phyloP scores from a whole-genome alignment of 805 yeast genomes.

The Vanderwaltozyma verrucispora region DNA sequence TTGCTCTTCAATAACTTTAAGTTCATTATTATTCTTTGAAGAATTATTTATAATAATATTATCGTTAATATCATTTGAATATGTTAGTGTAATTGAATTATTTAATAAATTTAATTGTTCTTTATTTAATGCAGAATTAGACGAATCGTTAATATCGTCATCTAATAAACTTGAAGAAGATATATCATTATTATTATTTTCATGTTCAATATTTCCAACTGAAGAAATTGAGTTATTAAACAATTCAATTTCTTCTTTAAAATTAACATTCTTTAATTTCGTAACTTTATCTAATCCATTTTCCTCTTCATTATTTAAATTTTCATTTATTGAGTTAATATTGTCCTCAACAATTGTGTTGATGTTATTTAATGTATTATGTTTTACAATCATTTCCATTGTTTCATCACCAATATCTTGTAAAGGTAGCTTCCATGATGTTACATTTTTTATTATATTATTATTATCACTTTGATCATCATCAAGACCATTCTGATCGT shows the following conservation, averaged over 20 bases:
- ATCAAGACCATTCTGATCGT: background rate
- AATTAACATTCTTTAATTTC: constrained; percentile 1
- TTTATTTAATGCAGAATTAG: background rate
- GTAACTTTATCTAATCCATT: background rate
- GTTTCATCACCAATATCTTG: constrained; percentile 27
- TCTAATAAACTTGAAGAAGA: too few relatives aligned
- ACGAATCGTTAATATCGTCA: too few relatives aligned
- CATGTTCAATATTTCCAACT: background rate
- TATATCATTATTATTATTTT: background rate
- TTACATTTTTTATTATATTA: too few relatives aligned
- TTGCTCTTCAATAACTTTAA: too few relatives aligned
- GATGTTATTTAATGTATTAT: constrained; percentile 15
- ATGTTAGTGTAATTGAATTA: background rate
- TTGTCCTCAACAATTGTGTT: background rate
- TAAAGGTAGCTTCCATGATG: constrained; percentile 19
- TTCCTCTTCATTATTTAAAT: background rate
- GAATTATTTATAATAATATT: too few relatives aligned
- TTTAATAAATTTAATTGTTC: constrained; percentile 1
- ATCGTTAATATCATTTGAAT: background rate
- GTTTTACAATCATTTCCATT: constrained; percentile 23
- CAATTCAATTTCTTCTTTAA: constrained; percentile 1
- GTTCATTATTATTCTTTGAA: too few relatives aligned
- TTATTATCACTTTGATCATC: background rate
- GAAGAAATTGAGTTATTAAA: background rate
- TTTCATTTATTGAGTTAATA: background rate